These are phyloP conservation scores for Citrus medica DNA, from an alignment of 345 rosid genomes.

Conservation along the genomic window DNA sequence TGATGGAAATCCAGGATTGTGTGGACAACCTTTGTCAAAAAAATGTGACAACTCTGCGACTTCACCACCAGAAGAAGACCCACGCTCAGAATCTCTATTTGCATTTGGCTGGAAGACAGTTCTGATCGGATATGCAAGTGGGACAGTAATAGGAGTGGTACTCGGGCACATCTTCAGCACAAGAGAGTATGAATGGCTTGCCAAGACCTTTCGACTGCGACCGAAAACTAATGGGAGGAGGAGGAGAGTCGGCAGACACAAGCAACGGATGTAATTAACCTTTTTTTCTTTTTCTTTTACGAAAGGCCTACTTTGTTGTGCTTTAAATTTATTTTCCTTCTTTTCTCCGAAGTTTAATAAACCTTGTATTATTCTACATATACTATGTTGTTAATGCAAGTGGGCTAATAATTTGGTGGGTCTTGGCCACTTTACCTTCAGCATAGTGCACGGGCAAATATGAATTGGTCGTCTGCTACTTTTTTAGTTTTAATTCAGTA, in stretches of 20 bases:
- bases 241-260: neutral
- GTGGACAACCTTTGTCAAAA: neutral
- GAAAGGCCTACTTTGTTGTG: too few species aligned
- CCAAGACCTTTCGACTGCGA: neutral
- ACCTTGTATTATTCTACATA: too few species aligned
- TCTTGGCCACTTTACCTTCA: neutral
- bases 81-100: neutral
- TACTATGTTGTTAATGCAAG: neutral
- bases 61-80: neutral
- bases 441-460: too few species aligned
- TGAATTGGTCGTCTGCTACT: too few species aligned
- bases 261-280: neutral
- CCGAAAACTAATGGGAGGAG: neutral
- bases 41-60: neutral
- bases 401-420: neutral
- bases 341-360: too few species aligned
- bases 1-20: neutral
- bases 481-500: too few species aligned
- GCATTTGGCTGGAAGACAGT: conserved; percentile 8
- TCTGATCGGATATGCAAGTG: conserved; percentile 7
- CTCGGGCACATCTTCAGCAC: neutral
- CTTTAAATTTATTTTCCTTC: too few species aligned
- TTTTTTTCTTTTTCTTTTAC: neutral
- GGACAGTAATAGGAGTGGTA: conserved; percentile 13
- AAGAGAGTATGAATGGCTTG: conserved; percentile 9